Conservation (phyloP, 345 rosid species). For the Theobroma cacao region DNA sequence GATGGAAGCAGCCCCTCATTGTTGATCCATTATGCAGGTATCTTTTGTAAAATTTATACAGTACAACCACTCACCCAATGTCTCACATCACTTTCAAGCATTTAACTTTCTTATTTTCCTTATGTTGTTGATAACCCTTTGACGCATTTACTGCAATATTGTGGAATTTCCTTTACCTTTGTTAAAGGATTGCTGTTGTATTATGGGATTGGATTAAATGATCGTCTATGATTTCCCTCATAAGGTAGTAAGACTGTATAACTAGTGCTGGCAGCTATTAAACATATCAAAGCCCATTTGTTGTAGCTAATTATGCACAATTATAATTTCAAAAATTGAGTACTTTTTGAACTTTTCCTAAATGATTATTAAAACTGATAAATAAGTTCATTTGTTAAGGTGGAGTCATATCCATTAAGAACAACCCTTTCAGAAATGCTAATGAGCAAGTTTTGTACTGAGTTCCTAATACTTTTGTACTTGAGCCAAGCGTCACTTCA, state of each 20-base stretch:
- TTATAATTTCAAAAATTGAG: not conserved
- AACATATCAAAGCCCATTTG: not conserved
- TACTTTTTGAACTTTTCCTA: not conserved
- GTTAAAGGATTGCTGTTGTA: not conserved
- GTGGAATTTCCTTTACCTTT: not conserved
- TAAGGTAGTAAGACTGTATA: not conserved
- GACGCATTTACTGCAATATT: not conserved
- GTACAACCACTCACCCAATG: not conserved
- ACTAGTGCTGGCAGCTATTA: not conserved
- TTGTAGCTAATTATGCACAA: not conserved
- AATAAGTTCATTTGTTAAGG: not conserved
- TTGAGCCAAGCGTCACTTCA: not conserved
- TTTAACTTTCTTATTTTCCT: not conserved
- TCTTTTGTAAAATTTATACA: not conserved
- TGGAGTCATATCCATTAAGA: not conserved
- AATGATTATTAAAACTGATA: not conserved
- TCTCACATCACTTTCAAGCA: not conserved
- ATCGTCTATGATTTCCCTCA: not conserved
- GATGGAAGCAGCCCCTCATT: conserved; percentile 78
- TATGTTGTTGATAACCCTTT: not conserved
- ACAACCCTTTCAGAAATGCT: not conserved
- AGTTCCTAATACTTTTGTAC: not conserved
- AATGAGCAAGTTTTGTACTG: not conserved
- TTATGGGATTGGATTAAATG: not conserved
- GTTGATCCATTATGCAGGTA: conserved; percentile 93